phyloP scores from a whole-genome alignment of 805 yeast species.

The Maudiozyma barnettii region DNA sequence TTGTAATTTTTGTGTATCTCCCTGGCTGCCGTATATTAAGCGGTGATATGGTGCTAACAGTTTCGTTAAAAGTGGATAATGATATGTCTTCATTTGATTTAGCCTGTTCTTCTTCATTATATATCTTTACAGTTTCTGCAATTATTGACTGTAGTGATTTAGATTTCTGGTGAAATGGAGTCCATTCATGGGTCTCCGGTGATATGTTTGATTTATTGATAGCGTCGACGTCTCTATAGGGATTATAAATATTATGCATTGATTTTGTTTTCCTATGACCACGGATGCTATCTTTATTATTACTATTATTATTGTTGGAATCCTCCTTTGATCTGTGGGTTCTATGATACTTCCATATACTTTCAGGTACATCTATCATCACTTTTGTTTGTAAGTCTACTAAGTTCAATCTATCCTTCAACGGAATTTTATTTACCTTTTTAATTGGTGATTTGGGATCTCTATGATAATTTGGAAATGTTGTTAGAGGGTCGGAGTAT shows the following conservation, averaged over 20 bases:
- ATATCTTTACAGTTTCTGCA: slow-evolving; percentile 17
- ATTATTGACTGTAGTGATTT: slow-evolving; percentile 25
- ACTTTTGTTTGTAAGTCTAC: slow-evolving; percentile 22
- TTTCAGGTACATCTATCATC: slow-evolving; percentile 25
- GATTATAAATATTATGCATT: neutral
- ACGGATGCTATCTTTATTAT: neutral
- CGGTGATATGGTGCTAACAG: slow-evolving; percentile 12
- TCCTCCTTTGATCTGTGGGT: no score
- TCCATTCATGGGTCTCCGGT: neutral
- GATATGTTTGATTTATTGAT: neutral
- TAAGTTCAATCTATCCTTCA: slow-evolving; percentile 11
- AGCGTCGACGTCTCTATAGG: neutral
- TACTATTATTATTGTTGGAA: neutral
- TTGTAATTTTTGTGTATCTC: neutral
- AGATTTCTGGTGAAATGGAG: slow-evolving; percentile 6
- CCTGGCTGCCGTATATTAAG: slow-evolving; percentile 9
- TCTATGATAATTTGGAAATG: no score
- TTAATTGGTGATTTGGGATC: neutral
- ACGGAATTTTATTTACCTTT: neutral
- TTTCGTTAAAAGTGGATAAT: neutral
- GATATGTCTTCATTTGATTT: neutral
- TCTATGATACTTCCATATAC: slow-evolving; percentile 24
- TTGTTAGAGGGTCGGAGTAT: neutral
- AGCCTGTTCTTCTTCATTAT: neutral
- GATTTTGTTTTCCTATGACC: slow-evolving; percentile 3